A percentile compares a stretch with the other conserved stretches of the same genome.
These are phyloP conservation scores for Neonectria faginata DNA, from an alignment of 2,329 filamentous ascomycete species.

Conservation along the genomic window DNA sequence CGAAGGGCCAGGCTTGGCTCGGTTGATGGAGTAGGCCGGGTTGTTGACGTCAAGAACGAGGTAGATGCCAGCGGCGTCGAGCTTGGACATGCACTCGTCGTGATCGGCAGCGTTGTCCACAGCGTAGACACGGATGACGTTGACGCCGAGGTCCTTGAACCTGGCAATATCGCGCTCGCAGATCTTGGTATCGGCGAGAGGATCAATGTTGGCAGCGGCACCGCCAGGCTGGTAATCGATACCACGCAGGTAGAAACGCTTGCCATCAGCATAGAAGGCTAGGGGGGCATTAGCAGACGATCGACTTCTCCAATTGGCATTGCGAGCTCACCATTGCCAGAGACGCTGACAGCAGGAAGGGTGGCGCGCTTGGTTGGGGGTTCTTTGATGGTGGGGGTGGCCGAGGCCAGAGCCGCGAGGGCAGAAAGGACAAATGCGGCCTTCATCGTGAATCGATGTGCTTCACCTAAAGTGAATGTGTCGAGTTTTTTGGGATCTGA, in stretches of 20 bases:
- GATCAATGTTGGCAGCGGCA: conserved; percentile 71
- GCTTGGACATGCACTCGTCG: conserved; percentile 84
- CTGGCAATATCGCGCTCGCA: conserved; percentile 85
- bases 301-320: neutral
- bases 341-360: conserved; percentile 63
- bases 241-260: conserved; percentile 70
- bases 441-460: conserved; percentile 59
- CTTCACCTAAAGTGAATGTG: conserved; percentile 16
- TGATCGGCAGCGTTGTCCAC: conserved; percentile 88
- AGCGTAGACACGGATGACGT: conserved; percentile 92
- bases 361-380: conserved; percentile 63
- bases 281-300: conserved; percentile 11
- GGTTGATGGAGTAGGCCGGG: conserved; percentile 87
- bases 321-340: conserved; percentile 65
- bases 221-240: conserved; percentile 74
- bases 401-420: conserved; percentile 58
- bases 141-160: conserved; percentile 88
- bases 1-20: conserved; percentile 77
- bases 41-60: conserved; percentile 92
- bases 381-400: conserved; percentile 63
- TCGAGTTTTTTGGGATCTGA: conserved; percentile 29
- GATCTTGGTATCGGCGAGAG: conserved; percentile 75
- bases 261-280: conserved; percentile 67
- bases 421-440: conserved; percentile 59
- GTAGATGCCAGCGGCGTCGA: conserved; percentile 90